These are phyloP conservation scores for Candolleomyces eurysporus DNA, from an alignment of 768 basidiomycete species.

Conservation along the genomic window DNA sequence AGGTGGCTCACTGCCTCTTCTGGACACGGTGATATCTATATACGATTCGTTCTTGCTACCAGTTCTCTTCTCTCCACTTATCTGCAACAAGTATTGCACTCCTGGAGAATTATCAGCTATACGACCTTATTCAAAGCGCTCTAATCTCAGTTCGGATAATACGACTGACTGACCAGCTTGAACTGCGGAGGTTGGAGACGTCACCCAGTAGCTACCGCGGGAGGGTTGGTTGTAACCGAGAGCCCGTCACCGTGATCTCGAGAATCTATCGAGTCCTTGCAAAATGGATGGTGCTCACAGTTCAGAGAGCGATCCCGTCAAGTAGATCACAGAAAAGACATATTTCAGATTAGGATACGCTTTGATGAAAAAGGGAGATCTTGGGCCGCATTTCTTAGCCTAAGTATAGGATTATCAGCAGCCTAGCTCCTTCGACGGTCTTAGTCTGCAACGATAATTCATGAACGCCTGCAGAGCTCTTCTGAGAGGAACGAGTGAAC, in stretches of 20 bases:
- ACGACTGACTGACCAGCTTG: too few species aligned
- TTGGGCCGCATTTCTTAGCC: background rate
- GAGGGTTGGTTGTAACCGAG: background rate
- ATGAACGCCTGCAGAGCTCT: conserved; percentile 74
- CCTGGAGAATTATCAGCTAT: too few species aligned
- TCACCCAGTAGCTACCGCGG: too few species aligned
- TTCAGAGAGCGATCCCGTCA: background rate
- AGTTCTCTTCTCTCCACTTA: too few species aligned
- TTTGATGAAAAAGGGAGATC: background rate
- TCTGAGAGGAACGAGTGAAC: conserved; percentile 70
- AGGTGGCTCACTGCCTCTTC: too few species aligned
- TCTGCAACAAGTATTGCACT: too few species aligned
- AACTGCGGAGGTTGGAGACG: too few species aligned
- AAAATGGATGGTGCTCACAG: background rate
- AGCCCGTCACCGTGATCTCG: background rate
- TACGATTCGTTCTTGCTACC: too few species aligned
- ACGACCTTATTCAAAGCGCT: too few species aligned
- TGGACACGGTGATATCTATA: too few species aligned
- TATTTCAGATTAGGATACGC: background rate
- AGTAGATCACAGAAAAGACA: background rate
- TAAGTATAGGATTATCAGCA: background rate
- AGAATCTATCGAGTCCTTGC: too few species aligned
- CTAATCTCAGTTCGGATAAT: too few species aligned
- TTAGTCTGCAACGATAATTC: conserved; percentile 75
- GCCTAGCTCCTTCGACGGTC: conserved; percentile 51